A percentile compares a stretch with the other conserved stretches of the same genome.
Conservation (phyloP, 805 yeast genomes). For the Cyberlindnera veronae region DNA sequence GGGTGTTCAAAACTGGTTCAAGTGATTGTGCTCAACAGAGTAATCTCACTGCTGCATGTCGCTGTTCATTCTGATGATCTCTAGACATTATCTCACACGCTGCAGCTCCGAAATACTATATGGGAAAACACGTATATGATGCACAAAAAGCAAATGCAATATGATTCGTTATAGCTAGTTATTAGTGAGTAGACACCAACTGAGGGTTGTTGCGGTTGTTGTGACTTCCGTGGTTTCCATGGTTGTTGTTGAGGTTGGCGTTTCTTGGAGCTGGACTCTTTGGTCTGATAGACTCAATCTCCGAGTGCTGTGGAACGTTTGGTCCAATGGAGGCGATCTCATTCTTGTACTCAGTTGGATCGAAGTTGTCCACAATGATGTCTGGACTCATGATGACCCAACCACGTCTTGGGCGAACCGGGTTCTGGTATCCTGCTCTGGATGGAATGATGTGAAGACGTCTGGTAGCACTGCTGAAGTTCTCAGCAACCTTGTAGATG, state of each 20-base stretch:
- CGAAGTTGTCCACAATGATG: constrained; percentile 68
- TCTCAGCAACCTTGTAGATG: constrained; percentile 80
- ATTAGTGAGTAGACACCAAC: constrained; percentile 1
- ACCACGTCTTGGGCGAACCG: constrained; percentile 70
- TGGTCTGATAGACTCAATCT: constrained; percentile 80
- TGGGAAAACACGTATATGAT: no score
- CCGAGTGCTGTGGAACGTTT: constrained; percentile 64
- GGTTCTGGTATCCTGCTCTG: constrained; percentile 58
- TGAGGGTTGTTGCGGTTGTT: not conserved
- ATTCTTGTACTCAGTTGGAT: constrained; percentile 40
- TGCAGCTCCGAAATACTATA: no score
- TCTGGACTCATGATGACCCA: constrained; percentile 93
- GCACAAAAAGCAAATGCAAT: not conserved
- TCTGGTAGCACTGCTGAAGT: constrained; percentile 78
- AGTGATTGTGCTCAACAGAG: constrained; percentile 21
- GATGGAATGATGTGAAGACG: constrained; percentile 84
- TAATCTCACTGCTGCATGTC: not conserved
- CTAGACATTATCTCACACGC: no score
- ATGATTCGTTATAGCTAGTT: no score
- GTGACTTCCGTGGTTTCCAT: not conserved
- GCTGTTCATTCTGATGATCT: no score
- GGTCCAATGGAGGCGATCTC: constrained; percentile 43
- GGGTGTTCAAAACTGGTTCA: constrained; percentile 54
- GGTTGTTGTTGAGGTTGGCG: constrained; percentile 5
- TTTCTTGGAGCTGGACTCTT: constrained; percentile 57